Percentiles rank a stretch among this genome's conserved stretches.
phyloP scores from a whole-genome alignment of 768 basidiomycete species.

The Termitomyces sp. region DNA sequence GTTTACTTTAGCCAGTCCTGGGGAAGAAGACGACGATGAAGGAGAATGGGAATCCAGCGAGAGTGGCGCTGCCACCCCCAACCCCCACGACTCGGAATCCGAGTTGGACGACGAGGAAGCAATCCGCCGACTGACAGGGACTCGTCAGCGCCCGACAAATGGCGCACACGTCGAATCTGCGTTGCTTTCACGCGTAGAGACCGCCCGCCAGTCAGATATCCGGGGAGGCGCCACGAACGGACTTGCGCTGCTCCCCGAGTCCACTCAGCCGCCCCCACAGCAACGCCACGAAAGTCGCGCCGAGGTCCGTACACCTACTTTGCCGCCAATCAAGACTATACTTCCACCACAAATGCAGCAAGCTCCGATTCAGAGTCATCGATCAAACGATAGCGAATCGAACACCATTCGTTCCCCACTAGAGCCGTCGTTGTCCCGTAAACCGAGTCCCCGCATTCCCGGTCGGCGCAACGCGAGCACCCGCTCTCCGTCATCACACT shows the following conservation, averaged over 20 bases:
- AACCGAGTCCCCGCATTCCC: conserved; percentile 23
- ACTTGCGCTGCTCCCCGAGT: conserved; percentile 1
- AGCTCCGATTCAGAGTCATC: conserved; percentile 2
- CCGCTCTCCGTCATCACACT: conserved; percentile 63
- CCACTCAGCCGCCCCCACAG: neutral
- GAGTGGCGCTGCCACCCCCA: conserved; percentile 69
- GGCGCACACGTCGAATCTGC: conserved; percentile 9
- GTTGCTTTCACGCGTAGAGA: conserved; percentile 27
- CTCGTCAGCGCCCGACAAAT: conserved; percentile 5
- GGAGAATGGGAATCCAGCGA: conserved; percentile 72
- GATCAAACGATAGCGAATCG: neutral
- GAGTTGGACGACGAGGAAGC: conserved; percentile 27
- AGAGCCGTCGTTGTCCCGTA: conserved; percentile 15
- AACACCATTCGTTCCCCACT: neutral
- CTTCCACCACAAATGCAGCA: conserved; percentile 6
- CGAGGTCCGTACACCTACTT: conserved; percentile 10
- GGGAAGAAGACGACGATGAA: conserved; percentile 50
- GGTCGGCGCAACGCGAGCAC: conserved; percentile 39
- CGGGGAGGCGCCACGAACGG: conserved; percentile 7
- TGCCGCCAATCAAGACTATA: conserved; percentile 13
- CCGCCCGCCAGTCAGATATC: conserved; percentile 32
- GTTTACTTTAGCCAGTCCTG: conserved; percentile 53
- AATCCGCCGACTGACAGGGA: conserved; percentile 15
- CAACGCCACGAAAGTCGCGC: conserved; percentile 5
- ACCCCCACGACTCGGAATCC: conserved; percentile 38